These are phyloP conservation scores for Fusarium longipes DNA, from an alignment of 2,329 filamentous ascomycete species.

Conservation along the genomic window DNA sequence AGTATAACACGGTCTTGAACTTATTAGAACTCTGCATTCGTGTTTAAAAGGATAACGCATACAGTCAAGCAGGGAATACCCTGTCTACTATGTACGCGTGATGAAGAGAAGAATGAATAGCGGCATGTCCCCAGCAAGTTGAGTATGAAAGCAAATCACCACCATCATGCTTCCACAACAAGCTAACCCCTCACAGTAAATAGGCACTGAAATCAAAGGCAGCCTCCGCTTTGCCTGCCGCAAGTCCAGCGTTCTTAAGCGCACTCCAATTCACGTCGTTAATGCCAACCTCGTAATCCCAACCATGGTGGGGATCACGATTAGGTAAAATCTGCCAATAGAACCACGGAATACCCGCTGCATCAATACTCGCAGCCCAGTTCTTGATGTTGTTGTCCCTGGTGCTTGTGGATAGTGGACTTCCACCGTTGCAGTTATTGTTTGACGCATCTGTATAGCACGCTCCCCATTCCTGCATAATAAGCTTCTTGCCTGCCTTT, in stretches of 20 bases:
- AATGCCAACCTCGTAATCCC: slow-evolving; percentile 51
- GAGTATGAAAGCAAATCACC: accelerated
- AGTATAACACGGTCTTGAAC: neutral
- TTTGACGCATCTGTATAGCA: slow-evolving; percentile 48
- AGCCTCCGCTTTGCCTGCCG: neutral
- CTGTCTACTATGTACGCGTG: neutral
- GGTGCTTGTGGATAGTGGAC: slow-evolving; percentile 10
- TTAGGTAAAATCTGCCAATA: slow-evolving; percentile 53
- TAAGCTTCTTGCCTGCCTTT: slow-evolving; percentile 48
- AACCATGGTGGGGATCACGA: slow-evolving; percentile 45
- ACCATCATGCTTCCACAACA: too few species aligned
- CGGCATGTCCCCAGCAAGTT: neutral
- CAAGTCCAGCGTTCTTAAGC: slow-evolving; percentile 9
- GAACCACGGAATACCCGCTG: slow-evolving; percentile 49
- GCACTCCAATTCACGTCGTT: slow-evolving; percentile 39
- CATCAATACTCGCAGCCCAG: slow-evolving; percentile 45
- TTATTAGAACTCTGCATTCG: neutral
- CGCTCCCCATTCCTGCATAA: slow-evolving; percentile 38
- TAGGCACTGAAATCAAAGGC: slow-evolving; percentile 3
- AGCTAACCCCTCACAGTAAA: neutral
- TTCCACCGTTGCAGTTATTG: slow-evolving; percentile 42
- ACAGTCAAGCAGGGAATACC: too few species aligned
- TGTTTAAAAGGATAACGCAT: too few species aligned
- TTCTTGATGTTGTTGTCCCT: slow-evolving; percentile 45
- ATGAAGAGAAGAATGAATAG: too few species aligned